These are phyloP conservation scores for Tillandsia leiboldiana DNA, from an alignment of 176 grass and related monocot species.

Conservation along the genomic window DNA sequence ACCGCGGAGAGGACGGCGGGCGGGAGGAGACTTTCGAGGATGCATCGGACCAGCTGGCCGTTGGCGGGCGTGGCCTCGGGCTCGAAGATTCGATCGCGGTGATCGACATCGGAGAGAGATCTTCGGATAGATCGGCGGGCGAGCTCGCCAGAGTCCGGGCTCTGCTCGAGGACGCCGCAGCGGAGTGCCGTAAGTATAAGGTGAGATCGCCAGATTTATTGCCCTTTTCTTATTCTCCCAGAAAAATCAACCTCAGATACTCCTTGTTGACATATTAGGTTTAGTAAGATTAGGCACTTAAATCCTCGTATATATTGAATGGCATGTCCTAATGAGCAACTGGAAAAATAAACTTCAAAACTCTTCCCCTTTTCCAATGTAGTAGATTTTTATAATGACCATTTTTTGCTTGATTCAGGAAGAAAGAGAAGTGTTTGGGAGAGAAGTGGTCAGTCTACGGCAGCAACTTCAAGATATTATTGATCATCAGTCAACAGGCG, in stretches of 20 bases:
- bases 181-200: conserved; percentile 78
- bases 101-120: conserved; percentile 56
- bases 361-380: neutral
- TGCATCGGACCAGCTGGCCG: conserved; percentile 53
- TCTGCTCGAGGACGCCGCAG: conserved; percentile 23
- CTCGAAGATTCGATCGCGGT: conserved; percentile 76
- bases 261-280: neutral
- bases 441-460: conserved; percentile 44
- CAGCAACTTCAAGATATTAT: conserved; percentile 43
- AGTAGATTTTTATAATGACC: conserved; percentile 8
- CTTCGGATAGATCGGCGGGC: conserved; percentile 4
- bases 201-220: conserved; percentile 19
- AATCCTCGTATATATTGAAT: too few relatives aligned
- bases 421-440: conserved; percentile 70
- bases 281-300: neutral
- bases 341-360: neutral
- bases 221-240: neutral
- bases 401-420: conserved; percentile 42
- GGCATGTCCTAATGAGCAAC: too few relatives aligned
- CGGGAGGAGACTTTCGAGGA: conserved; percentile 91
- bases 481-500: conserved; percentile 15
- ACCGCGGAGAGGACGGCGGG: conserved; percentile 34
- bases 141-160: conserved; percentile 17
- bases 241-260: conserved; percentile 11
- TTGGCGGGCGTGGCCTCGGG: conserved; percentile 29